phyloP scores from a whole-genome alignment of 2,329 filamentous ascomycete species.

The Penicillium sp. region DNA sequence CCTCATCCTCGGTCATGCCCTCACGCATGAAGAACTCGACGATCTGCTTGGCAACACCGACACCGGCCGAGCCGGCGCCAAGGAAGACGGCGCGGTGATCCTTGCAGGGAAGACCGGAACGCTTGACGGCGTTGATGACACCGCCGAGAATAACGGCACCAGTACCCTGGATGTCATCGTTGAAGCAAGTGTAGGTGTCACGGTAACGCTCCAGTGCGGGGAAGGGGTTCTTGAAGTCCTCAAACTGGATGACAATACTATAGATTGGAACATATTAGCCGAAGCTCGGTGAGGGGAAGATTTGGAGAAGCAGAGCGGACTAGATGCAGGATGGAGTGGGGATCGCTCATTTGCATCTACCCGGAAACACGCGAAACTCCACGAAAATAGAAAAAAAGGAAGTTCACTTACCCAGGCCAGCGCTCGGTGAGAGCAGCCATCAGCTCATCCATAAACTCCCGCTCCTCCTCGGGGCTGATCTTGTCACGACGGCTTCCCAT shows the following conservation, averaged over 20 bases:
- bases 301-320: constrained; percentile 4
- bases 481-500: constrained; percentile 86
- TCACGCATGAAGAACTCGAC: constrained; percentile 95
- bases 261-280: constrained; percentile 27
- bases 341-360: constrained; percentile 39
- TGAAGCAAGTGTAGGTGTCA: constrained; percentile 91
- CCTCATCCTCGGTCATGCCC: constrained; percentile 84
- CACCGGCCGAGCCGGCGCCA: constrained; percentile 91
- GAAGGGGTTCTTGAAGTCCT: constrained; percentile 98
- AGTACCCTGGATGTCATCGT: constrained; percentile 97
- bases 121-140: constrained; percentile 75
- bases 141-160: constrained; percentile 92
- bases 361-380: constrained; percentile 46
- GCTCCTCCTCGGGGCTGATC: constrained; percentile 75
- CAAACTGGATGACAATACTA: constrained; percentile 85
- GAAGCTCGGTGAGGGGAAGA: neutral
- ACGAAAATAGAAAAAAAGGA: constrained; percentile 13
- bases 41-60: constrained; percentile 96
- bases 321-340: constrained; percentile 43
- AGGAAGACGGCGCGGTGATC: constrained; percentile 96
- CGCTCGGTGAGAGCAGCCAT: constrained; percentile 86
- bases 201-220: constrained; percentile 89
- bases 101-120: constrained; percentile 80
- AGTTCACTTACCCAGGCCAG: constrained; percentile 64
- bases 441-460: constrained; percentile 94